Conservation (phyloP, 2,329 filamentous ascomycete species). For the Aureobasidium sp. region DNA sequence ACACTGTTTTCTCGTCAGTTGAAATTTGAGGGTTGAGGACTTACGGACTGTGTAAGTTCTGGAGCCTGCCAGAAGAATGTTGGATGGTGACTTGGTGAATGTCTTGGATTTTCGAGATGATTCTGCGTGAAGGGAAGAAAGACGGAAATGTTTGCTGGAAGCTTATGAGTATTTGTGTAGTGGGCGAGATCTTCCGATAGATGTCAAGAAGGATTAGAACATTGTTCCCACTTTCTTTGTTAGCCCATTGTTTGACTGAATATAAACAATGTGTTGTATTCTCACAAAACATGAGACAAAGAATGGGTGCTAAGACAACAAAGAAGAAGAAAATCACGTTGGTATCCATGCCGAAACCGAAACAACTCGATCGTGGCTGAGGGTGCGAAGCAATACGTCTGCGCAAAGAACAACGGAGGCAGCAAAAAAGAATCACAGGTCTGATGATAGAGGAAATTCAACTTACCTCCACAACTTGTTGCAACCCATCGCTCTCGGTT, state of each 20-base stretch:
- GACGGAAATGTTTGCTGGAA: not conserved
- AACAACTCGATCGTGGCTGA: not conserved
- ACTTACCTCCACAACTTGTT: not conserved
- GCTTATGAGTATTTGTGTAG: not conserved
- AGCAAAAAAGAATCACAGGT: not conserved
- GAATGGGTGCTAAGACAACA: not conserved
- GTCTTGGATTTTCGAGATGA: not conserved
- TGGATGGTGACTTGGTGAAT: not conserved
- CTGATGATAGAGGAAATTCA: not conserved
- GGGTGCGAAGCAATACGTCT: not conserved
- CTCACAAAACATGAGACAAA: not conserved
- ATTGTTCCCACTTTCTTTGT: not conserved
- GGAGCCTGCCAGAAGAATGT: not conserved
- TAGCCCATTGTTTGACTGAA: not conserved
- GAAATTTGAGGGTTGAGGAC: not conserved
- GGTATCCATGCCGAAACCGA: not conserved
- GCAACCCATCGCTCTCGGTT: not conserved
- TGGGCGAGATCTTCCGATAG: not conserved
- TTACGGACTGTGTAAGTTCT: not conserved
- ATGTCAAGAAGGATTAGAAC: not conserved
- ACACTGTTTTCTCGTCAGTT: not conserved
- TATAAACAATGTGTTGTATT: not conserved
- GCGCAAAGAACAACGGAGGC: not conserved
- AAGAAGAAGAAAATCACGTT: not conserved
- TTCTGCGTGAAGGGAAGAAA: not conserved